phyloP scores from a whole-genome alignment of 495 filamentous ascomycete species.

The Delitschia confertaspora region DNA sequence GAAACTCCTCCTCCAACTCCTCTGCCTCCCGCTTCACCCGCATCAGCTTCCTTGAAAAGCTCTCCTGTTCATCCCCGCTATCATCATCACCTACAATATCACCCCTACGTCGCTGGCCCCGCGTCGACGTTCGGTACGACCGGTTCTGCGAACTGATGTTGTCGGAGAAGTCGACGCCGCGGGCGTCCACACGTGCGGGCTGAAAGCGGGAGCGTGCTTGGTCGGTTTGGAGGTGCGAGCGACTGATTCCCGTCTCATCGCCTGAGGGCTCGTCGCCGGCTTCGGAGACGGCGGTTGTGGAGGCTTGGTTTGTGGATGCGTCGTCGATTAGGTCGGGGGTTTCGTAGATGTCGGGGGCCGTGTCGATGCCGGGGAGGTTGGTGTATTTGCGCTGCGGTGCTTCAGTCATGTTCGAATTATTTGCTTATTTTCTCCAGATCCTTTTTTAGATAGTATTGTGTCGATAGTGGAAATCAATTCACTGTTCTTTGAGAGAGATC shows the following conservation, averaged over 20 bases:
- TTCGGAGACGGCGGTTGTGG: constrained; percentile 42
- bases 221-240: constrained; percentile 61
- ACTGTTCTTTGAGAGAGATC: too few relatives aligned
- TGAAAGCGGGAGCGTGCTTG: constrained; percentile 72
- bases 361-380: constrained; percentile 51
- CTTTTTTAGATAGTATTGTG: too few relatives aligned
- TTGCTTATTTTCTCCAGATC: too few relatives aligned
- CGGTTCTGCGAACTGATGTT: constrained; percentile 67
- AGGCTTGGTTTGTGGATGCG: constrained; percentile 66
- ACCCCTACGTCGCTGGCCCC: constrained; percentile 46
- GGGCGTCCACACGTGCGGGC: constrained; percentile 62
- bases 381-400: constrained; percentile 20
- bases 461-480: too few relatives aligned
- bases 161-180: constrained; percentile 74
- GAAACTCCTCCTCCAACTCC: constrained; percentile 33
- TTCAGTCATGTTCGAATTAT: constrained; percentile 22
- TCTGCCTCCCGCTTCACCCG: constrained; percentile 35
- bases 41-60: constrained; percentile 65
- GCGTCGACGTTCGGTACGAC: constrained; percentile 65
- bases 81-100: constrained; percentile 56
- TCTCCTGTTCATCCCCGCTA: constrained; percentile 48
- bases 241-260: constrained; percentile 57
- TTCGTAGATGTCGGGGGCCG: constrained; percentile 88
- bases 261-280: constrained; percentile 44
- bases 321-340: constrained; percentile 87